phyloP scores from a whole-genome alignment of 345 rosid genomes.

The Linum lewisii region DNA sequence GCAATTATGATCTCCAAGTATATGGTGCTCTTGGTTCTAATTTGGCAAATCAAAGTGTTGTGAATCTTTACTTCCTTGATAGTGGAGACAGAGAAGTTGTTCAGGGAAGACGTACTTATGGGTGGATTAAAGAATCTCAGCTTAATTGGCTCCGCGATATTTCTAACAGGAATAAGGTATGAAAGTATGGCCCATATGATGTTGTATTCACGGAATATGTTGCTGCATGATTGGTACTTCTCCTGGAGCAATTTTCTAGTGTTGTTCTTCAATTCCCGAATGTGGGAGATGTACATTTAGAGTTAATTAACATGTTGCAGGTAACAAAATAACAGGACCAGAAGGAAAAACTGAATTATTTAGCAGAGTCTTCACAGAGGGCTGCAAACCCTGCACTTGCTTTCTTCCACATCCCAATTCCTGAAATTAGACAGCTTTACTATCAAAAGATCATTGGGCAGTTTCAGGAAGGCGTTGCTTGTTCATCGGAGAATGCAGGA shows the following conservation, averaged over 20 bases:
- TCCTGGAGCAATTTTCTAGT: not conserved
- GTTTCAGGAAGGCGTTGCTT: conserved; percentile 71
- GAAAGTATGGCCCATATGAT: not conserved
- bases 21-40: conserved; percentile 74
- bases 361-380: conserved; percentile 12
- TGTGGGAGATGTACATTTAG: conserved; percentile 19
- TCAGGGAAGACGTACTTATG: conserved; percentile 62
- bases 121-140: conserved; percentile 86
- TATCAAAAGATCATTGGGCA: conserved; percentile 45
- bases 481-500: conserved; percentile 61
- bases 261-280: conserved; percentile 12
- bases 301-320: conserved; percentile 31
- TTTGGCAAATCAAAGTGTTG: conserved; percentile 57
- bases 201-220: no score
- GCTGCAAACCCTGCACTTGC: conserved; percentile 38
- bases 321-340: conserved; percentile 37
- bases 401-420: conserved; percentile 84
- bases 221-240: not conserved
- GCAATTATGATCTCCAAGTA: conserved; percentile 53
- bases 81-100: conserved; percentile 67
- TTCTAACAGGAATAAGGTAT: conserved; percentile 42
- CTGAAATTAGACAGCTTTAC: conserved; percentile 55
- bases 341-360: conserved; percentile 5
- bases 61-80: conserved; percentile 80
- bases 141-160: conserved; percentile 58